Base-by-base conservation (phyloP, 805 yeast genomes). In the Saccharomycopsis fodiens region DNA sequence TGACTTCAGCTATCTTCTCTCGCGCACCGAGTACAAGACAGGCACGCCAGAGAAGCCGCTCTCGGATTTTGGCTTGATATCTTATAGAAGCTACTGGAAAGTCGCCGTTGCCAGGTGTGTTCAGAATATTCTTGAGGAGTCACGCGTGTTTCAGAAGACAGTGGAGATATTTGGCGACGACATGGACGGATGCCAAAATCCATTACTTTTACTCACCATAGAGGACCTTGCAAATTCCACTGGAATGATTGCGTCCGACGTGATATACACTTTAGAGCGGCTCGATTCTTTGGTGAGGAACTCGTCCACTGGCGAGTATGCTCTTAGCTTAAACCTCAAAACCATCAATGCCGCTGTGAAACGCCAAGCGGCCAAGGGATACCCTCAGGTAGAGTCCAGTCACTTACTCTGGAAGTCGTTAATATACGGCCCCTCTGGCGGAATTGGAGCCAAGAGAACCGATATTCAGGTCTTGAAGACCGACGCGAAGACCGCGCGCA, bases 21-120 rank as follows among this genome's bases (percentile, higher is more conserved):
- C 93, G 1, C 68, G 82, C 42, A 70, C 76, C 47, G 97, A 91
- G 59, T 78, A 73, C 54, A 82, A 80, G 52, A 73, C 74, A 46
- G 98, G 97, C 0, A 85, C 97, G 0, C 98, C 98, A 0, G 98
- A 93, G 57, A 91, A 89, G 58, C 98, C 98, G 0, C 68, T 91
- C 47, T 82, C 93, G 54, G 89, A 84, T 52, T 65, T 91, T 45
- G 98, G 98, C 0, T 65, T 88, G 42, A 62, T 84, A 25, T 84
- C 96, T 50, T 93, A 91, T 61, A 67, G 94, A 51, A 84, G 79
- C 55, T 91, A 84, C 61, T 93, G 97, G 97, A 81, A 75, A 54
- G 64, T 77, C 1, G 69, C 81, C 3, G 65, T 87, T 5, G 73
- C 93, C 7, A 69, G 64, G 35, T 69, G 66, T 37, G 62, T 83